Evolutionary conservation across 1,284 basidiomycete species (phyloP).

Genomic region (Trametes versicolor): DNA sequence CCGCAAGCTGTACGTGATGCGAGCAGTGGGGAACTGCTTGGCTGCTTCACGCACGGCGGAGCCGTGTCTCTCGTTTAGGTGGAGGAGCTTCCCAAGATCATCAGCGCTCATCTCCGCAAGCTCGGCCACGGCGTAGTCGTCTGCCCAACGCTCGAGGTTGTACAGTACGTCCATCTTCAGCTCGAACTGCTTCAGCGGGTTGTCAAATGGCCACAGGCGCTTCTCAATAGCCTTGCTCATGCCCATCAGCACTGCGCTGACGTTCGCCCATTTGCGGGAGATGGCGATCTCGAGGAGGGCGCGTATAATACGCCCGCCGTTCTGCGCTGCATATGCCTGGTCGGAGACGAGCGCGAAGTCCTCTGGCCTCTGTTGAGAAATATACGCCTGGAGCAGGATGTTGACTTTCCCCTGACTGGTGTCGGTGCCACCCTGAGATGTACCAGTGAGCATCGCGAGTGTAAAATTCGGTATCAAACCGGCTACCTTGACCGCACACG

Average conservation of each 20-base stretch:
- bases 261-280: slow-evolving; percentile 90
- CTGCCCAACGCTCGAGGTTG: slow-evolving; percentile 84
- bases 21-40: slow-evolving; percentile 85
- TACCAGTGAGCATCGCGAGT: not conserved
- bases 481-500: slow-evolving; percentile 82
- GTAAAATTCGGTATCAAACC: not conserved
- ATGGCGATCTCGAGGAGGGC: slow-evolving; percentile 95
- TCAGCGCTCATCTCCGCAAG: slow-evolving; percentile 79
- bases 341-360: slow-evolving; percentile 99
- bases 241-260: slow-evolving; percentile 84
- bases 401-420: slow-evolving; percentile 94
- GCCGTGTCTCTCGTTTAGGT: slow-evolving; percentile 90
- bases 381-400: slow-evolving; percentile 92
- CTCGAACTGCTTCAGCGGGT: slow-evolving; percentile 87
- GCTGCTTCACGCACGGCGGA: slow-evolving; percentile 83
- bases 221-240: slow-evolving; percentile 96
- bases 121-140: slow-evolving; percentile 84
- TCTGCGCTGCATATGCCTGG: slow-evolving; percentile 92
- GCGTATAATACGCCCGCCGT: slow-evolving; percentile 93
- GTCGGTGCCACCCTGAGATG: slow-evolving; percentile 73
- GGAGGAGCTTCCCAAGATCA: slow-evolving; percentile 87
- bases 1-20: slow-evolving; percentile 76
- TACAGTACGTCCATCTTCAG: slow-evolving; percentile 86
- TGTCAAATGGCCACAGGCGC: slow-evolving; percentile 95
- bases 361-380: slow-evolving; percentile 84